Evolutionary conservation across 1,284 basidiomycete genomes (phyloP), one percentile per base, ranked within the genome.

Genomic region (Moesziomyces globuligerus): DNA sequence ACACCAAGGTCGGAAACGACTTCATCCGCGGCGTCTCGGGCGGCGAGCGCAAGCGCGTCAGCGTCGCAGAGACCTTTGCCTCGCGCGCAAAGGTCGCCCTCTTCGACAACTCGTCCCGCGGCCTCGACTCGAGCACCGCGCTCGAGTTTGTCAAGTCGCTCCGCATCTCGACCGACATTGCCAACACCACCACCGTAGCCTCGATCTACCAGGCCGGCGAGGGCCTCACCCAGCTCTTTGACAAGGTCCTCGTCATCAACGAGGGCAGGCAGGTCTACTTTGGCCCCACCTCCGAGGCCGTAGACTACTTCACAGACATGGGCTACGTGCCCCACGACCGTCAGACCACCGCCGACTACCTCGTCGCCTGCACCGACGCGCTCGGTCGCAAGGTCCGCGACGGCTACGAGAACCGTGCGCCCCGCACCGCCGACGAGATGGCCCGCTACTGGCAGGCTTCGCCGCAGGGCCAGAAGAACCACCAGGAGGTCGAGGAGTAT

Each of bases 351-450:
- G 69, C 76, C 29, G 78, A 80, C 48, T 80, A 68, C 57, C 58
- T 80, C n/a, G 84, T 84, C 18, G 81, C 80, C 2, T 82, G 83
- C 60, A 86, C 85, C 8, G 85, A 85, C 64, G 75, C 81, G 0
- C 74, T 82, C 48, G 85, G 83, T 25, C 82, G 84, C n/a, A 76
- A 78, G 43, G 25, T 79, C n/a, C 78, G 77, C 24, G 75, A 83
- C 7, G 82, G 78, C 8, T 74, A 65, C 40, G 73, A 83, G 44
- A 41, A 49, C 23, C 29, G 53, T 0, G 75, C 79, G 0, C 80
- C 73, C 21, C 55, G 58, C 21, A 79, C 78, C 38, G 60, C 80
- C 10, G 69, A 71, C n/a, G 78, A 76, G 47, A 66, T 71, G 70
- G 75, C 69, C 2, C 48, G 21, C 1, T 58, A 59, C 39, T 79